Conservation (phyloP, 2,329 filamentous ascomycete genomes). For the Ceratocystis smalleyi region DNA sequence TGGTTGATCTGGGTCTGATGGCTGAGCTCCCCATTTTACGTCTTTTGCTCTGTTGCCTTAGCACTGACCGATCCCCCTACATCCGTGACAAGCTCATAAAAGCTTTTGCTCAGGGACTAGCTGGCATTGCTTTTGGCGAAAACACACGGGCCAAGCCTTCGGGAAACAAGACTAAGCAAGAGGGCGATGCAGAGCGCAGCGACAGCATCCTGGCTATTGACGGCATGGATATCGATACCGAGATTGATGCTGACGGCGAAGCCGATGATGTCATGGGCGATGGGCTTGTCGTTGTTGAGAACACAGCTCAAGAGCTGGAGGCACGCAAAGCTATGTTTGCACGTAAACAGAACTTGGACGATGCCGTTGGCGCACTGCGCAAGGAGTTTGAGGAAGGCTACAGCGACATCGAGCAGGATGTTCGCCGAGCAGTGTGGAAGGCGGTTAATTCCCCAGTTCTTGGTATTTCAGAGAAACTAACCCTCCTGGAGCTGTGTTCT, state of each 20-base stretch:
- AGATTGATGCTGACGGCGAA: constrained; percentile 23
- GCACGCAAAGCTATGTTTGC: constrained; percentile 47
- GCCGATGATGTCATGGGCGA: constrained; percentile 15
- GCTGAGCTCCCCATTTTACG: constrained; percentile 39
- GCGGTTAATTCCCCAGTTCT: constrained; percentile 28
- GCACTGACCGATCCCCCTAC: constrained; percentile 48
- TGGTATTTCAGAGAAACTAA: constrained; percentile 29
- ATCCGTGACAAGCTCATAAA: constrained; percentile 46
- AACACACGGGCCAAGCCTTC: constrained; percentile 11
- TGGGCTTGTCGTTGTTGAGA: constrained; percentile 30
- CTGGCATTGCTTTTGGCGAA: constrained; percentile 49
- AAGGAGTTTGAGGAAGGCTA: constrained; percentile 32
- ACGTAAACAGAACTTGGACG: constrained; percentile 46
- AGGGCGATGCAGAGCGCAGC: constrained; percentile 1
- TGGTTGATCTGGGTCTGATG: constrained; percentile 48
- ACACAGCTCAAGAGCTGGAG: constrained; percentile 33
- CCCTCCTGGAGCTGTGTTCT: constrained; percentile 29
- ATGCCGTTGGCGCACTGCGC: constrained; percentile 33
- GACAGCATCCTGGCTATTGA: constrained; percentile 16
- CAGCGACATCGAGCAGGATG: constrained; percentile 25
- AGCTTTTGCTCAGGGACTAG: constrained; percentile 43
- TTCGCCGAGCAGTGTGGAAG: constrained; percentile 30
- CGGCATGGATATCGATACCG: constrained; percentile 19
- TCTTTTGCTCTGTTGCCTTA: constrained; percentile 42
- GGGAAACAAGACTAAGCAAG: not conserved